Percentiles rank a stretch among this genome's conserved stretches.
Evolutionary conservation across 2,329 filamentous ascomycete genomes (phyloP).

Genomic region (Cercospora citrullina): DNA sequence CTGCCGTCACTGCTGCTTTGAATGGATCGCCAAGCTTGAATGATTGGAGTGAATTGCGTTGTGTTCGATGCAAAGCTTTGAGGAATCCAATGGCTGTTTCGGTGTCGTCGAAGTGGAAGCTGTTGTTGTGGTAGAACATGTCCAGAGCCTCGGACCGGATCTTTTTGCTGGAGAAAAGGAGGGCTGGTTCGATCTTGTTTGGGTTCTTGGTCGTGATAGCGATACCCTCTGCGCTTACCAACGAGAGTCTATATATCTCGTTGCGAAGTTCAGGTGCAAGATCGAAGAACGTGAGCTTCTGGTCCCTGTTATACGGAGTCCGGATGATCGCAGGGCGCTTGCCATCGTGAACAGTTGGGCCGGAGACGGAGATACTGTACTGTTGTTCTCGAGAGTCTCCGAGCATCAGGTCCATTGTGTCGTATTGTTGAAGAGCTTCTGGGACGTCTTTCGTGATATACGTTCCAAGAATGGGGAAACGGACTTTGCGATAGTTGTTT

Average conservation of each 20-base stretch:
- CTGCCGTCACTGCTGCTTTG: neutral
- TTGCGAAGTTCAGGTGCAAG: conserved; percentile 22
- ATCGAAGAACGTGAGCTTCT: conserved; percentile 4
- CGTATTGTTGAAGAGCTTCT: neutral
- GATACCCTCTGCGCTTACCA: neutral
- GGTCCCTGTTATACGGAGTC: neutral
- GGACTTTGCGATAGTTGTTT: neutral
- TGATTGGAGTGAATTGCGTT: neutral
- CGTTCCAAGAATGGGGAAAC: neutral
- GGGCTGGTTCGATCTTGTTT: neutral
- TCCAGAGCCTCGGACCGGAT: neutral
- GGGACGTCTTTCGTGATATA: neutral
- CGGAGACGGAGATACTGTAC: neutral
- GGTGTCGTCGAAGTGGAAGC: conserved; percentile 2
- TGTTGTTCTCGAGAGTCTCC: neutral
- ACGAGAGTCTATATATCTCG: conserved; percentile 16
- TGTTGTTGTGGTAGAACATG: conserved; percentile 9
- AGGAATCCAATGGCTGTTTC: conserved; percentile 4
- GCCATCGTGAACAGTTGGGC: neutral
- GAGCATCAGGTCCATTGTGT: neutral
- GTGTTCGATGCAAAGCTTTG: neutral
- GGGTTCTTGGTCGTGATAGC: neutral
- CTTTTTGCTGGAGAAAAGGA: conserved; percentile 5
- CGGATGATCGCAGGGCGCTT: neutral
- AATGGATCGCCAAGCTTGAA: conserved; percentile 5